These are phyloP conservation scores for Conringia planisiliqua DNA, from an alignment of 345 rosid genomes.

Conservation along the genomic window DNA sequence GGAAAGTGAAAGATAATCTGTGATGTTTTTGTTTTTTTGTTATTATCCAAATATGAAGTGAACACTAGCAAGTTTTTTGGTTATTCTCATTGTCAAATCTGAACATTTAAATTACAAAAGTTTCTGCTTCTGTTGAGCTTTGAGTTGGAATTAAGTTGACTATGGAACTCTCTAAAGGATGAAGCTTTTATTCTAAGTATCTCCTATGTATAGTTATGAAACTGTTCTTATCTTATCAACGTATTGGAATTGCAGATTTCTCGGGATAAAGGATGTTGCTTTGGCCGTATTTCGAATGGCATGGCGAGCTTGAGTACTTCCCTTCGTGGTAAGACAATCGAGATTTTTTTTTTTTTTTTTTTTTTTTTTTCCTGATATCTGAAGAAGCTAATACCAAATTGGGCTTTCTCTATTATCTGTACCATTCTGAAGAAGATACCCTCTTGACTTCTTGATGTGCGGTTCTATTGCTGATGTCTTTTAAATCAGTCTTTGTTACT, in stretches of 20 bases:
- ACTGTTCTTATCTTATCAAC: background rate
- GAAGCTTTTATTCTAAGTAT: background rate
- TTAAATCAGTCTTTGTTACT: background rate
- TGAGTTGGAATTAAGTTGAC: background rate
- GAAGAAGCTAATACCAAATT: background rate
- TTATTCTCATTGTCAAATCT: background rate
- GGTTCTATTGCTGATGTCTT: background rate
- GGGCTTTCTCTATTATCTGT: background rate
- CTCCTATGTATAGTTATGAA: background rate
- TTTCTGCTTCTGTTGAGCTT: background rate
- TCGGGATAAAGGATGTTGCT: conserved; percentile 23
- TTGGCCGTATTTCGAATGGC: conserved; percentile 26
- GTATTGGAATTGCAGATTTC: conserved; percentile 38
- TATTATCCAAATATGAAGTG: background rate
- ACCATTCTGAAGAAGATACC: background rate
- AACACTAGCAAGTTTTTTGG: background rate
- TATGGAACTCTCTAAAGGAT: background rate
- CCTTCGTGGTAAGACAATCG: conserved; percentile 7
- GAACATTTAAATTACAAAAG: background rate
- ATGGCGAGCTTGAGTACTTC: conserved; percentile 29
- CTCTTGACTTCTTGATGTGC: background rate
- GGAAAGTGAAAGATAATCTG: background rate
- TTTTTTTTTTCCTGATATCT: background rate
- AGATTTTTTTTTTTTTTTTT: background rate
- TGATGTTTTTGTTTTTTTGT: background rate